phyloP scores from a whole-genome alignment of 2,329 filamentous ascomycete genomes.

The Colletotrichum sp. region DNA sequence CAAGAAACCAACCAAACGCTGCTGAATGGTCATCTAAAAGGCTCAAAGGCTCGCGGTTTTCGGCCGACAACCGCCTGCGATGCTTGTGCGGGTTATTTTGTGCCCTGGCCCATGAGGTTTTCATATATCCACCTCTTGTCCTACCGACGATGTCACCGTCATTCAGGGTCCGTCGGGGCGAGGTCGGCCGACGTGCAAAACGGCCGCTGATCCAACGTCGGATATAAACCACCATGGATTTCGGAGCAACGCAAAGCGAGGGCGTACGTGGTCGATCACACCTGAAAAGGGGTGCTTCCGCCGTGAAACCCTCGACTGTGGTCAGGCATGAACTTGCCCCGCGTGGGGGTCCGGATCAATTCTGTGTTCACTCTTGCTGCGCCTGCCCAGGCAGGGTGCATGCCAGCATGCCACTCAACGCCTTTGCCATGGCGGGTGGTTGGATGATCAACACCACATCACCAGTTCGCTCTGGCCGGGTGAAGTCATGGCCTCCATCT shows the following conservation, averaged over 20 bases:
- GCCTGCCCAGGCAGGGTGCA: conserved; percentile 4
- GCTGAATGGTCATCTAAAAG: conserved; percentile 8
- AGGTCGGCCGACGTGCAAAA: conserved; percentile 8
- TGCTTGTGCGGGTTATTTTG: background rate
- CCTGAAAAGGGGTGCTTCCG: conserved; percentile 16
- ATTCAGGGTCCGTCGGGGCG: background rate
- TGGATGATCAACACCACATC: conserved; percentile 9
- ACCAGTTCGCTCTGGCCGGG: background rate
- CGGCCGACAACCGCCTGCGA: background rate
- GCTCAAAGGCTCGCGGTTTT: background rate
- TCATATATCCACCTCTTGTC: background rate
- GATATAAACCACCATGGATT: conserved; percentile 10
- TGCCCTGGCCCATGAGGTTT: background rate
- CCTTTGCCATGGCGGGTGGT: conserved; percentile 1
- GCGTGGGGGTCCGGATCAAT: conserved; percentile 16
- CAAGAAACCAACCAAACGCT: conserved; percentile 10
- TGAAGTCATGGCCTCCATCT: conserved; percentile 13
- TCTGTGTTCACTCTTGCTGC: background rate
- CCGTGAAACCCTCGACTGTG: conserved; percentile 1
- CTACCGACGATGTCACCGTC: background rate
- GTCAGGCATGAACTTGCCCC: conserved; percentile 15
- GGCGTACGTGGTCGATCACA: conserved; percentile 10
- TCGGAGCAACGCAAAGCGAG: conserved; percentile 2
- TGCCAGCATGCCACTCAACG: conserved; percentile 9
- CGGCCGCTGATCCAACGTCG: background rate